Base-by-base conservation (phyloP, 2,329 filamentous ascomycete species). In the Leptographium radiaticola region DNA sequence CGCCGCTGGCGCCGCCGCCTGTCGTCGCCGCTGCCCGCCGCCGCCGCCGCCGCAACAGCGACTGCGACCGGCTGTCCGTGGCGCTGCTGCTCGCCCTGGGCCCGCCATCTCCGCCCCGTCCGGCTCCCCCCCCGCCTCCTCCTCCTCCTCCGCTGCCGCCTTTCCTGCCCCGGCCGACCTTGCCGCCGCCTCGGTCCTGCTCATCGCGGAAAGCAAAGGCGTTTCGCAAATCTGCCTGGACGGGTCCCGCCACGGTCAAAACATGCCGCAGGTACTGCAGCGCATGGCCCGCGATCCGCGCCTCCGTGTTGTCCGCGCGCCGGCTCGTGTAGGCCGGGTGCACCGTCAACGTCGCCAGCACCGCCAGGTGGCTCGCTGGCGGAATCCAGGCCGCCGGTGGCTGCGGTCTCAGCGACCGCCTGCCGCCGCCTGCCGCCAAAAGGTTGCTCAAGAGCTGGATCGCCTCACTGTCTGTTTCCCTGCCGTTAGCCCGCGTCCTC, bases 311-410 rank as follows among this genome's bases (percentile, higher is more conserved):
- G 10, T 80, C 78, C 33, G 76, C 74, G 4, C 84, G 77, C 50
- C 87, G 81, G 4, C 84, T 93, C 1, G 90, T 96, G 59, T 86
- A 80, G 30, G 73, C 70, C 0, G 91, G 91, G 62, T 95, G 89
- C 15, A 93, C 78, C n/a, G 84, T 68, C n/a, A 96, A 73, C 2
- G 88, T 93, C 45, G 77, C 81, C n/a, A 89, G 76, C 10, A 96
- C 73, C 9, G 87, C 83, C 30, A 97, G 73, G 59, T 91, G 83
- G 54, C 80, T 78, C 0, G 85, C 75, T 2, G 86, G 80, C 1
- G 91, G 87, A 18, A 89, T 69, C 55, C 77, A 78, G 12, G 79
- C 77, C 80, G 72, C 36, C 68, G 38, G 13, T n/a, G 38, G 18
- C 40, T 16, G 40, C 7, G 16, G 25, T 25, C 25, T 25, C 25